Evolutionary conservation across 352 stramenopile species (phyloP), one percentile per base, ranked within the genome.

Genomic region (Aphanomyces cochlioides): DNA sequence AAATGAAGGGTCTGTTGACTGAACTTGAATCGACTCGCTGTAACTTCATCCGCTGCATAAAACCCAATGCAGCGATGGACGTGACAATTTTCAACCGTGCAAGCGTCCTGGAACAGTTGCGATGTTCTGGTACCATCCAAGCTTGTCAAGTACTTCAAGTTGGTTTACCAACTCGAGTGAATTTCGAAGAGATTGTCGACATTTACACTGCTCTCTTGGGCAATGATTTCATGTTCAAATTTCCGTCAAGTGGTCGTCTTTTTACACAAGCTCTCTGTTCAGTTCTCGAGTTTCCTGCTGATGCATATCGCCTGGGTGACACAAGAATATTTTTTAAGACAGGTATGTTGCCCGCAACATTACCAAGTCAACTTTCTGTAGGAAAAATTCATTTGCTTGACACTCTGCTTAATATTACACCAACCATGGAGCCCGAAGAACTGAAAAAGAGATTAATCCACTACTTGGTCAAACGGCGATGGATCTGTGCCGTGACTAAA

Each of bases 261-360:
- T 93, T 96, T 61, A 94, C 87, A 2, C 80, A 93, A 64, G 84
- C 84, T 7, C 88, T 96, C 70, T 67, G 93, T 37, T 86, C 77
- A 59, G 83, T 81, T 45, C 92, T 91, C 65, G 76, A 85, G 41
- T 90, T 96, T 61, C 85, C 86, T 2, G 86, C 83, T 0, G 79
- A 76, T 2, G 84, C 85, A 1, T 96, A 93, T 65, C 82, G 84
- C 1, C 77, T 96, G 34, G 88, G 88, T 68, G 82, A 90, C 56
- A 88, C 83, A 3, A 84, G 85, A 4, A 61, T 93, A 7, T 96
- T 96, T 56, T 96, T 96, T 75, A 82, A 83, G 5, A 90, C 88
- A 21, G 88, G 88, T 60, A 40, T 28, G 36, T 53, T 21, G 56
- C 41, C 45, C n/a, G 66, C 38, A 17, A 50, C 43, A 50, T n/a